Percentiles rank a stretch among this genome's conserved stretches.
These are phyloP conservation scores for Myriangium duriaei DNA, from an alignment of 2,329 filamentous ascomycete genomes.

Conservation along the genomic window DNA sequence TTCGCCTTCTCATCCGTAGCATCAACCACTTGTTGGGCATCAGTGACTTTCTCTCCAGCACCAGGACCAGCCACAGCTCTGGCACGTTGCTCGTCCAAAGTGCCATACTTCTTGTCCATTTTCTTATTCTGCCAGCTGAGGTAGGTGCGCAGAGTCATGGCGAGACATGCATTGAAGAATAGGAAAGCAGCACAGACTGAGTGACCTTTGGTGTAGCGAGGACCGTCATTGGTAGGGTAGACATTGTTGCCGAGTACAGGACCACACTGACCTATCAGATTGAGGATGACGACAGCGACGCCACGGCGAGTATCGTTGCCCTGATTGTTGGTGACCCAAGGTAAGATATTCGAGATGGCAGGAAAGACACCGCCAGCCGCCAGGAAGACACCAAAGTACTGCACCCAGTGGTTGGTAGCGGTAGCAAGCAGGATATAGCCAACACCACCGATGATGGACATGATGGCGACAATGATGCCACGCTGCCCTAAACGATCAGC, in stretches of 20 bases:
- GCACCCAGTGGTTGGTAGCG: conserved; percentile 35
- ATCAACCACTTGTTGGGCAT: conserved; percentile 2
- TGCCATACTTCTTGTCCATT: conserved; percentile 38
- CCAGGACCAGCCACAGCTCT: conserved; percentile 4
- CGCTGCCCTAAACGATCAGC: conserved; percentile 56
- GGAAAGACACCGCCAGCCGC: conserved; percentile 18
- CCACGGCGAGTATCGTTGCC: conserved; percentile 14
- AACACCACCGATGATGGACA: conserved; percentile 45
- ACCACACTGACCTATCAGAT: conserved; percentile 69
- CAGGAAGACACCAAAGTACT: conserved; percentile 30
- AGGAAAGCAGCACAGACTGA: conserved; percentile 49
- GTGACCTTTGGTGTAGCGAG: conserved; percentile 40
- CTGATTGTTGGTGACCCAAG: conserved; percentile 19
- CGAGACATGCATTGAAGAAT: conserved; percentile 43
- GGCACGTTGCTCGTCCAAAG: conserved; percentile 14
- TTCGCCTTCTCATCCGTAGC: conserved; percentile 9
- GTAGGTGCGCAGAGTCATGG: conserved; percentile 39
- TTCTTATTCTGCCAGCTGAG: conserved; percentile 47
- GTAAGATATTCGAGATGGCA: conserved; percentile 16
- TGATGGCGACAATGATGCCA: conserved; percentile 44
- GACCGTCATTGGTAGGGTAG: conserved; percentile 39
- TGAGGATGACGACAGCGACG: conserved; percentile 25
- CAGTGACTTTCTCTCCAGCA: conserved; percentile 13
- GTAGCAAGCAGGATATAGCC: conserved; percentile 56
- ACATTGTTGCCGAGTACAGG: conserved; percentile 47